Percentiles rank a stretch among this genome's conserved stretches.
Evolutionary conservation across 106 monocot genomes (phyloP).

Genomic region (Gastrodia elata): DNA sequence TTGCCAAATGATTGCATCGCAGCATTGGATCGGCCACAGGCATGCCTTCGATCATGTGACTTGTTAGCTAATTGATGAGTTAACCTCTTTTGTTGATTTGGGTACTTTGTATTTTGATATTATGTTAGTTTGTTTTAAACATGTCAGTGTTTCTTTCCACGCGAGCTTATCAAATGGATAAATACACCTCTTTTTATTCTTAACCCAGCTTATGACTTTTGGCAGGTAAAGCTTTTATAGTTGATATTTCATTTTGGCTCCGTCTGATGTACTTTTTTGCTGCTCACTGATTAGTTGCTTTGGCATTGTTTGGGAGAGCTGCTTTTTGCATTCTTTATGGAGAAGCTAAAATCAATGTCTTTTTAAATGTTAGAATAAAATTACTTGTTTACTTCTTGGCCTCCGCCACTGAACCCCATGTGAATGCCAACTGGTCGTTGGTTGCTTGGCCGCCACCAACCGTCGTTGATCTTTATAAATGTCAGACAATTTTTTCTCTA

Average conservation of each 20-base stretch:
- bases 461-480: too few species aligned
- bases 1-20: slow-evolving; percentile 50
- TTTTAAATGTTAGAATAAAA: too few species aligned
- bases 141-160: slow-evolving; percentile 80
- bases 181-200: slow-evolving; percentile 77
- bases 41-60: slow-evolving; percentile 11
- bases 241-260: slow-evolving; percentile 2
- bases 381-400: too few species aligned
- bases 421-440: too few species aligned
- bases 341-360: too few species aligned
- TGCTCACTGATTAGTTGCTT: too few species aligned
- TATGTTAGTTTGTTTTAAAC: slow-evolving; percentile 2
- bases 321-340: too few species aligned
- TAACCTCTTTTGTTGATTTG: not conserved
- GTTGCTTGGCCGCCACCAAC: too few species aligned
- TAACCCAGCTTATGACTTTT: slow-evolving; percentile 81
- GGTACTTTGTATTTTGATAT: not conserved
- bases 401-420: too few species aligned
- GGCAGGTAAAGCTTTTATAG: slow-evolving; percentile 60
- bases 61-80: slow-evolving; percentile 8
- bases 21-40: slow-evolving; percentile 48
- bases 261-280: too few species aligned
- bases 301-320: too few species aligned
- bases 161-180: slow-evolving; percentile 59
- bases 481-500: too few species aligned